Evolutionary conservation across 768 basidiomycete species (phyloP).

Genomic region (Rhizopogon sp.): DNA sequence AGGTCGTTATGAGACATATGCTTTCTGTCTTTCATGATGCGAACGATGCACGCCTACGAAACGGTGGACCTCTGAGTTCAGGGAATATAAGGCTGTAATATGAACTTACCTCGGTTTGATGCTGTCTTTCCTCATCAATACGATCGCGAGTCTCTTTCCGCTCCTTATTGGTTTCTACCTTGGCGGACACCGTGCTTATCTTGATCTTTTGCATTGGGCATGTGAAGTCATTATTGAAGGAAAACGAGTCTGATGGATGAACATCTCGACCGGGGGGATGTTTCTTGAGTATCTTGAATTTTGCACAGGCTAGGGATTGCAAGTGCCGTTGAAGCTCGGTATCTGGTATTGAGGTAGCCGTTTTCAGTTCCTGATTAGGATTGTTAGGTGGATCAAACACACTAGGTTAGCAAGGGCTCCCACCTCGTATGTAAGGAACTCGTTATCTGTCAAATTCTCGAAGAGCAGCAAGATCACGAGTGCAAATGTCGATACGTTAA

Average conservation of each 20-base stretch:
- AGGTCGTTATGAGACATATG: conserved; percentile 84
- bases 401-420: conserved; percentile 14
- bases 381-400: not conserved
- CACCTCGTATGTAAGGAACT: conserved; percentile 75
- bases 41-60: conserved; percentile 90
- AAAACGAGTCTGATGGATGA: conserved; percentile 69
- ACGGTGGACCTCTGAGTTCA: conserved; percentile 3
- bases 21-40: conserved; percentile 96
- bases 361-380: conserved; percentile 71
- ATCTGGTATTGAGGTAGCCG: conserved; percentile 69
- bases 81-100: not conserved
- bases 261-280: conserved; percentile 87
- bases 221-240: conserved; percentile 82
- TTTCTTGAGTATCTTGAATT: conserved; percentile 89
- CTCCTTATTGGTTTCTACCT: conserved; percentile 83
- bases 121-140: conserved; percentile 86
- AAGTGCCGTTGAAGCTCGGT: conserved; percentile 84
- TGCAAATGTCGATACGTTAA: conserved; percentile 90
- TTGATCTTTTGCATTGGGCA: conserved; percentile 87
- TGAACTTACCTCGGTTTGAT: conserved; percentile 77
- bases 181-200: conserved; percentile 83
- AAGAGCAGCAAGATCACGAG: conserved; percentile 86
- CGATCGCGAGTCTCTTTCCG: conserved; percentile 85
- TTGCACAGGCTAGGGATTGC: conserved; percentile 94
- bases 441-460: conserved; percentile 61